Evolutionary conservation across 2,329 filamentous ascomycete genomes (phyloP).

Genomic region (Grosmannia penicillata): DNA sequence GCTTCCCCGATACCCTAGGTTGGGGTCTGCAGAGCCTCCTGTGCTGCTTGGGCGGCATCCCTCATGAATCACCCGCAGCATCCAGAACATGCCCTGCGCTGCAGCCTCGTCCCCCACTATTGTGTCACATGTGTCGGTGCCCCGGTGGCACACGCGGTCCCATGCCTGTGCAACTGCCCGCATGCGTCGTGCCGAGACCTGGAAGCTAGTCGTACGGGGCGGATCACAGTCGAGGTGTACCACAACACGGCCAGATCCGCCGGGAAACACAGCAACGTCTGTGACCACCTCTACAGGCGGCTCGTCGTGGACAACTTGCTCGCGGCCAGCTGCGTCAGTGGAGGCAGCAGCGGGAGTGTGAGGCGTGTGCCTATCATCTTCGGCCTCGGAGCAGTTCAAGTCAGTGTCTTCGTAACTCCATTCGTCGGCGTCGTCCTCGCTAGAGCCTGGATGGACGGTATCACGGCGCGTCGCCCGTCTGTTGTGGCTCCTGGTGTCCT

Average conservation of each 20-base stretch:
- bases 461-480: too few relatives aligned
- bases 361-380: too few relatives aligned
- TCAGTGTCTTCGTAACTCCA: too few relatives aligned
- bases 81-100: constrained; percentile 8
- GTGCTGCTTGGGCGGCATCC: not conserved
- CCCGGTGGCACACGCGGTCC: constrained; percentile 3
- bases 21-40: too few relatives aligned
- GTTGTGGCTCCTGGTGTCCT: too few relatives aligned
- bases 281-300: not conserved
- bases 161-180: not conserved
- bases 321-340: not conserved
- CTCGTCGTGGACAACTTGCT: too few relatives aligned
- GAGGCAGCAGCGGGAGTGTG: too few relatives aligned
- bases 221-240: constrained; percentile 13
- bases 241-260: constrained; percentile 2
- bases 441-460: too few relatives aligned
- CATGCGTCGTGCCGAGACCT: constrained; percentile 17
- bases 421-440: too few relatives aligned
- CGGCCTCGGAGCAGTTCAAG: too few relatives aligned
- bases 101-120: constrained; percentile 5
- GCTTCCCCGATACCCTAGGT: too few relatives aligned
- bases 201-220: constrained; percentile 20
- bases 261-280: constrained; percentile 1
- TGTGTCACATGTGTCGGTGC: constrained; percentile 2
- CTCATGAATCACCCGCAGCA: constrained; percentile 9